Conservation (phyloP, 169 alveolate species). For the Plasmodium gaboni region DNA sequence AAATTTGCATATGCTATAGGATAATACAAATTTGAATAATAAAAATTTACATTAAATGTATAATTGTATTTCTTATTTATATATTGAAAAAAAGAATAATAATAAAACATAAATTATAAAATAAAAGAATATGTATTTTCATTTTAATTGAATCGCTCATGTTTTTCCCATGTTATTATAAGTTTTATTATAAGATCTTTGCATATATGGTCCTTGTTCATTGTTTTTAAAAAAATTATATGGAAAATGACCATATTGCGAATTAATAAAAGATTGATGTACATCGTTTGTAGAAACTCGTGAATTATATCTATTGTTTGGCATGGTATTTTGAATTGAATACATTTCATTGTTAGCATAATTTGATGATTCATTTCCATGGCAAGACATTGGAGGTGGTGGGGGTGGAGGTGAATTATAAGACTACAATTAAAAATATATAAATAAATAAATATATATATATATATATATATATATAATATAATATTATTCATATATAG, state of each 20-base stretch:
- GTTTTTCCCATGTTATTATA: constrained; percentile 74
- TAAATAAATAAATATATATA: background rate
- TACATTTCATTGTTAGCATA: constrained; percentile 45
- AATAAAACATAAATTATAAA: background rate
- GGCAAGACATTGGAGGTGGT: constrained; percentile 75
- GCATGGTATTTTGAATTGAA: constrained; percentile 36
- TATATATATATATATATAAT: background rate
- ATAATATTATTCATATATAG: background rate
- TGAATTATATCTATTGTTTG: constrained; percentile 52
- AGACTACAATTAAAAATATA: constrained; percentile 25
- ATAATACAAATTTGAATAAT: background rate
- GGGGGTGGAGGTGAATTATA: constrained; percentile 72
- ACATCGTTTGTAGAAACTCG: constrained; percentile 48
- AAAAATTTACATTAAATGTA: background rate
- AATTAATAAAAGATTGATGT: constrained; percentile 50
- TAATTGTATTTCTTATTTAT: too few species aligned
- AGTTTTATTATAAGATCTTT: constrained; percentile 53
- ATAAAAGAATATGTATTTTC: background rate
- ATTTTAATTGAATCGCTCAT: background rate
- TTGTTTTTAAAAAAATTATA: constrained; percentile 63
- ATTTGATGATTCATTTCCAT: constrained; percentile 55
- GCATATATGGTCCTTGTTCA: constrained; percentile 64
- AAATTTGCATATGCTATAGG: constrained; percentile 7
- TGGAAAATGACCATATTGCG: constrained; percentile 67
- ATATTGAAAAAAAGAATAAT: too few species aligned